Evolutionary conservation across 164 flowering plant species (phyloP).

Genomic region (Vitis cinerea): DNA sequence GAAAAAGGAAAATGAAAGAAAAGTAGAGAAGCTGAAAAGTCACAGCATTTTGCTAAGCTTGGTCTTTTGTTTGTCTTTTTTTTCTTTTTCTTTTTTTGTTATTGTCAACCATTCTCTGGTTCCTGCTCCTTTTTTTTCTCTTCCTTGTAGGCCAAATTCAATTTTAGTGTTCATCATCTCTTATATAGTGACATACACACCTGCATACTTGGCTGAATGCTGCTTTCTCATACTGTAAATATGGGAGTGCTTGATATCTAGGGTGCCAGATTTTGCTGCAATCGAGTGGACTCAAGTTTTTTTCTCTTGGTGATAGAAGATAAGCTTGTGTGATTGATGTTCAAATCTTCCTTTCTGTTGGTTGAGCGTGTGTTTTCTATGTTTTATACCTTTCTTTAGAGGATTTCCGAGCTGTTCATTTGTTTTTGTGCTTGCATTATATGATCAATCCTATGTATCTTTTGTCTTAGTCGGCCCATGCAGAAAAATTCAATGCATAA

Average conservation of each 20-base stretch:
- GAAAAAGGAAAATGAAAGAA: slow-evolving; percentile 15
- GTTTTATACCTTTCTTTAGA: neutral
- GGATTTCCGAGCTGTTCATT: neutral
- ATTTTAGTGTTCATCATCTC: slow-evolving; percentile 8
- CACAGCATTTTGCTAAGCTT: slow-evolving; percentile 13
- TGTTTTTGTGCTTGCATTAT: neutral
- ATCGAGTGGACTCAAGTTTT: slow-evolving; percentile 17
- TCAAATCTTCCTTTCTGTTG: neutral
- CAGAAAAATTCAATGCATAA: neutral
- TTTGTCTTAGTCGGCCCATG: neutral
- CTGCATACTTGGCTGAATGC: slow-evolving; percentile 22
- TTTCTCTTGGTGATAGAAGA: slow-evolving; percentile 14
- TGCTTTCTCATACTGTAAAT: slow-evolving; percentile 38
- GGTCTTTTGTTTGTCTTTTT: slow-evolving; percentile 6
- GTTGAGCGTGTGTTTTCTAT: neutral
- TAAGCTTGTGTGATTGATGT: slow-evolving; percentile 15
- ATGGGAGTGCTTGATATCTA: slow-evolving; percentile 24
- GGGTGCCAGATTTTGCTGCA: slow-evolving; percentile 24
- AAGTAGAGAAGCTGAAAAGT: slow-evolving; percentile 13
- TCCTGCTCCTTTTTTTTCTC: slow-evolving; percentile 3
- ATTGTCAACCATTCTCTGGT: slow-evolving; percentile 8
- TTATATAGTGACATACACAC: slow-evolving; percentile 20
- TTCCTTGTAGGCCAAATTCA: slow-evolving; percentile 14
- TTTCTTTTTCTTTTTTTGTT: slow-evolving; percentile 6
- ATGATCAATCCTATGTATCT: neutral